Evolutionary conservation across 352 stramenopile genomes (phyloP).

Genomic region (Globisporangium alternatum): DNA sequence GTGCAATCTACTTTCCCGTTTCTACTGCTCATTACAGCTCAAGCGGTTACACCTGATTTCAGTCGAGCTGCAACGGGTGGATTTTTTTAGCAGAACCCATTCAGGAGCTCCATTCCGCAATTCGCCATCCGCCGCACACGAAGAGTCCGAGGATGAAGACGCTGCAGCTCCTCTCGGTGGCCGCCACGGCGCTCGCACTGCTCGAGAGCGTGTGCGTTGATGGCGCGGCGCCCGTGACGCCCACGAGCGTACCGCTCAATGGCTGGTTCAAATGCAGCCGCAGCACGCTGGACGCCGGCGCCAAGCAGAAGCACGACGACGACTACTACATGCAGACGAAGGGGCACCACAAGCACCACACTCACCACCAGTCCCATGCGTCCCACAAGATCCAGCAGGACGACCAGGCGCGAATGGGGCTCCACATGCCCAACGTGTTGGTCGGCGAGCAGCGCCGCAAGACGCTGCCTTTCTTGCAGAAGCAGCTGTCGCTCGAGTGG

Average conservation of each 20-base stretch:
- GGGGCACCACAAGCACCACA: slow-evolving; percentile 10
- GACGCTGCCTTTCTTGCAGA: slow-evolving; percentile 22
- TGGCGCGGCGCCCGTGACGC: background rate
- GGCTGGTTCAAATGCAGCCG: slow-evolving; percentile 33
- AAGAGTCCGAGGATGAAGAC: slow-evolving; percentile 13
- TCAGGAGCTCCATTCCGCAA: slow-evolving; percentile 13
- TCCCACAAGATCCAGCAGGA: background rate
- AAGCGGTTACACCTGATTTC: slow-evolving; percentile 6
- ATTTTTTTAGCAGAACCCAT: slow-evolving; percentile 7
- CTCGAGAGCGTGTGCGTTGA: background rate
- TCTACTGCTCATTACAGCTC: background rate
- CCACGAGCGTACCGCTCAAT: slow-evolving; percentile 24
- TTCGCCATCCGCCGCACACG: background rate
- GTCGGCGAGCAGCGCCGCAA: slow-evolving; percentile 15
- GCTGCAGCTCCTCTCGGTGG: slow-evolving; percentile 6
- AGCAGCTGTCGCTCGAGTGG: slow-evolving; percentile 23
- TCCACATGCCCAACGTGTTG: slow-evolving; percentile 8
- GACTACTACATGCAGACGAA: slow-evolving; percentile 29
- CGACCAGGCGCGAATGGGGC: background rate
- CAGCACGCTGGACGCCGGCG: slow-evolving; percentile 20
- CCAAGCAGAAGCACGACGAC: slow-evolving; percentile 10
- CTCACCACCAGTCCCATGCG: background rate
- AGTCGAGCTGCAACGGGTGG: background rate
- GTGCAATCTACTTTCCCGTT: background rate
- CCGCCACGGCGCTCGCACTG: slow-evolving; percentile 5